These are phyloP conservation scores for Lipomyces kockii DNA, from an alignment of 805 yeast species.

Conservation along the genomic window DNA sequence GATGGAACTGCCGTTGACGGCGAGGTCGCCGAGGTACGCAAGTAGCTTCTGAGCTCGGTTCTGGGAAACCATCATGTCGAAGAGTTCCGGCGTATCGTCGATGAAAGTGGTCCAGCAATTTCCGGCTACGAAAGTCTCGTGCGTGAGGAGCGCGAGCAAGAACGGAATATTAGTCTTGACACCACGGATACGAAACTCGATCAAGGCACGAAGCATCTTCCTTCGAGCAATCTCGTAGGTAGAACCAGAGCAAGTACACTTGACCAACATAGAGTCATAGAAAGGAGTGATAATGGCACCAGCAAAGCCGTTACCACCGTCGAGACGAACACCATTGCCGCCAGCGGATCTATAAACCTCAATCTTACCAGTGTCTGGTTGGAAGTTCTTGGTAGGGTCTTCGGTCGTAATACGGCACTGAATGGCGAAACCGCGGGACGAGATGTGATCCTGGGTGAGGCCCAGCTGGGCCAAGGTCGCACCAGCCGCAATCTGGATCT, in stretches of 20 bases:
- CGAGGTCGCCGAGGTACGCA: conserved; percentile 88
- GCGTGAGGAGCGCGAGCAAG: conserved; percentile 85
- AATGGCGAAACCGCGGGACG: conserved; percentile 96
- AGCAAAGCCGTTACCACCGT: conserved; percentile 98
- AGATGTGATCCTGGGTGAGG: conserved; percentile 88
- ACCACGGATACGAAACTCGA: conserved; percentile 98
- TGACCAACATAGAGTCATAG: conserved; percentile 97
- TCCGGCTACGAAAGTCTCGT: conserved; percentile 83
- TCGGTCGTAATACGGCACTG: conserved; percentile 99
- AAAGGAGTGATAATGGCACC: conserved; percentile 97
- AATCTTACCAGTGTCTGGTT: conserved; percentile 97
- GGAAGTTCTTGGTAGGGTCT: conserved; percentile 95
- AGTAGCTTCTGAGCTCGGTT: conserved; percentile 96
- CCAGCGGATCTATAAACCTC: conserved; percentile 98
- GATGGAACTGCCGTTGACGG: conserved; percentile 94
- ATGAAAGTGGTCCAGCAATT: conserved; percentile 98
- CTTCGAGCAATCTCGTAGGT: conserved; percentile 96
- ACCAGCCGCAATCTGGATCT: conserved; percentile 98
- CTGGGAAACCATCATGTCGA: conserved; percentile 91
- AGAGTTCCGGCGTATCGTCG: conserved; percentile 95
- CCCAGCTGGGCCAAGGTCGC: conserved; percentile 92
- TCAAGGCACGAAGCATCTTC: conserved; percentile 95
- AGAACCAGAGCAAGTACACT: conserved; percentile 96
- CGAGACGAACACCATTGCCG: conserved; percentile 98
- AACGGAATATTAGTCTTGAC: conserved; percentile 98